These are phyloP conservation scores for Santalum album DNA, from an alignment of 164 flowering plant species.

Conservation along the genomic window DNA sequence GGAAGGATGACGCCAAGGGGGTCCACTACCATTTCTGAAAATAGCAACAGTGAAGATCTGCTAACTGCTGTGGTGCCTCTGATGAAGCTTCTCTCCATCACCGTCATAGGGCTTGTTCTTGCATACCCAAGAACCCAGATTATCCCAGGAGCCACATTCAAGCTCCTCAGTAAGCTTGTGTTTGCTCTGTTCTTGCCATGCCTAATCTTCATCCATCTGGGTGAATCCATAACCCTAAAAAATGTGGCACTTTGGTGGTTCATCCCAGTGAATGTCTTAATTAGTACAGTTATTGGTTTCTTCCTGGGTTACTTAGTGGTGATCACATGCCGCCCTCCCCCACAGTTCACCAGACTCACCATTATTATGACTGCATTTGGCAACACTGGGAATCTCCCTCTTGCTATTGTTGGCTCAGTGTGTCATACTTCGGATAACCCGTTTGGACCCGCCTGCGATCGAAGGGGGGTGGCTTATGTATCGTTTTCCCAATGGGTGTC, in stretches of 20 bases:
- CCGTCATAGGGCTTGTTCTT: constrained; percentile 63
- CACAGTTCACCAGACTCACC: constrained; percentile 56
- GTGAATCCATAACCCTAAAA: constrained; percentile 45
- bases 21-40: constrained; percentile 6
- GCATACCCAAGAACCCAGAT: constrained; percentile 55
- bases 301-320: constrained; percentile 62
- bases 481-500: constrained; percentile 91
- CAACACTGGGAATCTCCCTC: constrained; percentile 78
- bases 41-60: constrained; percentile 17
- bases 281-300: constrained; percentile 62
- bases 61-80: constrained; percentile 55
- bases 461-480: constrained; percentile 68
- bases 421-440: constrained; percentile 59
- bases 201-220: constrained; percentile 67
- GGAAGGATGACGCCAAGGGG: background rate
- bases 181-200: constrained; percentile 87
- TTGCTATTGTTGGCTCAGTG: constrained; percentile 71
- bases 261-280: constrained; percentile 68
- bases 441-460: constrained; percentile 62
- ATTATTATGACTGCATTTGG: constrained; percentile 82
- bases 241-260: constrained; percentile 75
- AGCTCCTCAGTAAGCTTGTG: constrained; percentile 87
- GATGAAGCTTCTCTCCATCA: constrained; percentile 69
- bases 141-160: constrained; percentile 66
- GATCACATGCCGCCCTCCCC: constrained; percentile 68